Evolutionary conservation across 768 basidiomycete species (phyloP).

Genomic region (Strobilomyces dryophilus): DNA sequence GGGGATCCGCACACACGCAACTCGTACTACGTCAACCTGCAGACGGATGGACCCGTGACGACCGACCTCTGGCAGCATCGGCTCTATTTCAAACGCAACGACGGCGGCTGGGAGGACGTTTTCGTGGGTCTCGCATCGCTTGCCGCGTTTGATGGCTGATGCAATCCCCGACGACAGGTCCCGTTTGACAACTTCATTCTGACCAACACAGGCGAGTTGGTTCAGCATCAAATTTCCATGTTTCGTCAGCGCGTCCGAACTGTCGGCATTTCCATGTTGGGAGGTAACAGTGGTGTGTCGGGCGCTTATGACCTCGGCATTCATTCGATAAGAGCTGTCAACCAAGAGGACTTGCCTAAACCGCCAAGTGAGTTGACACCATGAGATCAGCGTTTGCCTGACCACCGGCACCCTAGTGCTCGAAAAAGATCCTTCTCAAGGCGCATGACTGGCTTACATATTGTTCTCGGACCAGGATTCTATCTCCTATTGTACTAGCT

Average conservation of each 20-base stretch:
- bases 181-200: constrained; percentile 74
- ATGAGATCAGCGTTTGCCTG: background rate
- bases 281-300: constrained; percentile 70
- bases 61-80: constrained; percentile 95
- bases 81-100: constrained; percentile 66
- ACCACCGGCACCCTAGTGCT: constrained; percentile 6
- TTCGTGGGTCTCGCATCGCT: constrained; percentile 52
- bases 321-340: constrained; percentile 77
- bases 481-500: background rate
- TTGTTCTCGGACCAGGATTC: background rate
- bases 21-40: constrained; percentile 92
- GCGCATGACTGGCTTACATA: constrained; percentile 12
- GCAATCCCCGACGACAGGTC: constrained; percentile 46
- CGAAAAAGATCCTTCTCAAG: constrained; percentile 26
- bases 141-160: constrained; percentile 1
- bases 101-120: constrained; percentile 76
- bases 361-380: constrained; percentile 25
- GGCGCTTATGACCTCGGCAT: constrained; percentile 82
- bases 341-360: constrained; percentile 56
- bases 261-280: constrained; percentile 83
- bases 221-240: constrained; percentile 72
- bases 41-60: constrained; percentile 77
- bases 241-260: constrained; percentile 69
- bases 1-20: constrained; percentile 74
- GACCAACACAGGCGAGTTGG: constrained; percentile 69